Base-by-base conservation (phyloP, 345 rosid genomes). In the Sisymbrium irio region DNA sequence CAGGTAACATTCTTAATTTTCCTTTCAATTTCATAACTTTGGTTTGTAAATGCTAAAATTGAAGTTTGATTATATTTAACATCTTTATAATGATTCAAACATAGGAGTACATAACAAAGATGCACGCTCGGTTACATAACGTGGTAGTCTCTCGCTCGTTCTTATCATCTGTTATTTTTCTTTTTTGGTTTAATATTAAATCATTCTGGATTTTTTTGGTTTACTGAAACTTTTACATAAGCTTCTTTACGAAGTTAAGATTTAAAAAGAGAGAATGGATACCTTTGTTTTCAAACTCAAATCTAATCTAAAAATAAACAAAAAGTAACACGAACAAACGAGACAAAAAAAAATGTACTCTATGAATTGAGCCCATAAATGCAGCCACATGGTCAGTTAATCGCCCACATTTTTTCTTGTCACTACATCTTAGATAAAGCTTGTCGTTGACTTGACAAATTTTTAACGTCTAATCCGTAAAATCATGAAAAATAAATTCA, bases 371-470 rank as follows among this genome's bases (percentile, higher is more conserved):
- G 14, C 12, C 75, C 70, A 76, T 76, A 76, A 77, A 70, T 77
- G 80, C 72, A 28, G 71, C 72, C 80, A 70, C 75, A 62, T 77
- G 80, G 71, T 70, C 80, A 40, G 67, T 71, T 65, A 30, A 44
- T 25, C 56, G 20, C 49, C 72, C 33, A 65, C 80, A 71, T 41
- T 33, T 62, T 55, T 45, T 30, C 64, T 28, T 39, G 39, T 45
- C 54, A 13, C 50, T 46, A 45, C 6, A 36, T 9, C 19, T 41
- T 55, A 42, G 12, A 70, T 63, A 9, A 61, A 60, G 27, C 4
- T 47, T 55, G 39, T 62, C 74, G 57, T 50, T 75, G 65, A 62
- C 65, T 54, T 54, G 55, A 28, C 7, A 44, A 9, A 69, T 17
- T 9, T 9, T 4, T 35, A 62, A 51, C 11, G 50, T 69, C 25